Percentiles rank a stretch among this genome's conserved stretches.
These are phyloP conservation scores for Kickxella alabastrina DNA, from an alignment of 192 early-diverging fungal species.

Conservation along the genomic window DNA sequence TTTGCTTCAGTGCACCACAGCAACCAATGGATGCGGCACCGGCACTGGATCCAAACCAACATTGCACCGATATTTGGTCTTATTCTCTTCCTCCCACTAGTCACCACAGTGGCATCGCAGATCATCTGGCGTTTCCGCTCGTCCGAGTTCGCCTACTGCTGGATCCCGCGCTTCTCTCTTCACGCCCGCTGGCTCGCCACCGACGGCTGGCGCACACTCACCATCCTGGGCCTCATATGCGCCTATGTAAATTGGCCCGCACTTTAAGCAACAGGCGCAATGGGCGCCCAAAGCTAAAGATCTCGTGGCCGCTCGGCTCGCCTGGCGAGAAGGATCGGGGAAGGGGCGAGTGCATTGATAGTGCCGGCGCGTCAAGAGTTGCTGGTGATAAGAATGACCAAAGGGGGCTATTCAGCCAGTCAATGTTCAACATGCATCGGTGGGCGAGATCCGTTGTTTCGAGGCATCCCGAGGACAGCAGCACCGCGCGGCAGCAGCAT, in stretches of 20 bases:
- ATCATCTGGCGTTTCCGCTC: slow-evolving; percentile 47
- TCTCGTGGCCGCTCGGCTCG: slow-evolving; percentile 2
- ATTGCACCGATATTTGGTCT: slow-evolving; percentile 33
- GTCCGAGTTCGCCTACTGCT: slow-evolving; percentile 44
- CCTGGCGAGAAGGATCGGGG: not conserved
- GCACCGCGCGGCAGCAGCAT: not conserved
- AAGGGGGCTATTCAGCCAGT: slow-evolving; percentile 36
- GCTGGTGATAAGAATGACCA: slow-evolving; percentile 1
- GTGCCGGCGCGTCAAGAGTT: slow-evolving; percentile 18
- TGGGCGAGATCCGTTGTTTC: slow-evolving; percentile 37
- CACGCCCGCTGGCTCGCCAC: slow-evolving; percentile 47
- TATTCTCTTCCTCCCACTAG: slow-evolving; percentile 30
- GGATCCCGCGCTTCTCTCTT: slow-evolving; percentile 42
- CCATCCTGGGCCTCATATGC: slow-evolving; percentile 8
- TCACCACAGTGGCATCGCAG: slow-evolving; percentile 18
- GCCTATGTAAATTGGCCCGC: slow-evolving; percentile 9
- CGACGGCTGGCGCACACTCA: slow-evolving; percentile 33
- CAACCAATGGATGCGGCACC: slow-evolving; percentile 13
- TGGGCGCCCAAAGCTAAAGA: not conserved
- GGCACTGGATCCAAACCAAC: slow-evolving; percentile 43
- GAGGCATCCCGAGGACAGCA: slow-evolving; percentile 9
- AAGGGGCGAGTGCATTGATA: not conserved
- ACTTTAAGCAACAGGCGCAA: no score
- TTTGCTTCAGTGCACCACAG: slow-evolving; percentile 19
- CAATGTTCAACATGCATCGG: slow-evolving; percentile 30